Evolutionary conservation across 2,329 filamentous ascomycete genomes (phyloP).

Genomic region (Aspergillus candidus): DNA sequence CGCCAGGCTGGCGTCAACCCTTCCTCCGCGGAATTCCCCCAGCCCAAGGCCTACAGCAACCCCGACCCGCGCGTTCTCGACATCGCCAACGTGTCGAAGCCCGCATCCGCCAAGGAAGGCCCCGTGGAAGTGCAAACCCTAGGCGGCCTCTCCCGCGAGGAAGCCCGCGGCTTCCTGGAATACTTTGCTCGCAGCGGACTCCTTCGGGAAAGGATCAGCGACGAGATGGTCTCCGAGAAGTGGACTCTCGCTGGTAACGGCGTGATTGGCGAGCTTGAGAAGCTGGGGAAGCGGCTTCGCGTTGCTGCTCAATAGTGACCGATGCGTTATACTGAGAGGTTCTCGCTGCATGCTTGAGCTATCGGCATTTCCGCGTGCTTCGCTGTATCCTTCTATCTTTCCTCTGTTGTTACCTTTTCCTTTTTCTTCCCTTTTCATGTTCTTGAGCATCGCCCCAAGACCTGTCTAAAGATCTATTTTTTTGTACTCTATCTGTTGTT

Average conservation of each 20-base stretch:
- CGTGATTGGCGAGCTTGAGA: conserved; percentile 79
- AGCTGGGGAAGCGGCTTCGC: conserved; percentile 48
- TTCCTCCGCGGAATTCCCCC: conserved; percentile 38
- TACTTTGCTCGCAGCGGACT: conserved; percentile 88
- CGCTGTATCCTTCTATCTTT: not conserved
- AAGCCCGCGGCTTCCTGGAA: conserved; percentile 77
- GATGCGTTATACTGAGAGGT: not conserved
- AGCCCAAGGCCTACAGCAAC: conserved; percentile 48
- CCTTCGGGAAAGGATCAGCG: conserved; percentile 63
- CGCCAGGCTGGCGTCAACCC: conserved; percentile 34
- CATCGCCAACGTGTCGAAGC: conserved; percentile 28
- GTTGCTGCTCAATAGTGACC: conserved; percentile 18
- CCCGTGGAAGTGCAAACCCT: conserved; percentile 50
- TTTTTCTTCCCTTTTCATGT: too few species aligned
- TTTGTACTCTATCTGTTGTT: conserved; percentile 14
- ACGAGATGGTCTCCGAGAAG: conserved; percentile 67
- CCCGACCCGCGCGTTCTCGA: conserved; percentile 50
- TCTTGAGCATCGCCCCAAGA: not conserved
- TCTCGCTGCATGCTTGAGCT: too few species aligned
- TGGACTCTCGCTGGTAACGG: conserved; percentile 79
- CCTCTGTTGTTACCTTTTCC: too few species aligned
- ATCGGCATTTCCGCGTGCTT: too few species aligned
- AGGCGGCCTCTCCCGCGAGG: conserved; percentile 63
- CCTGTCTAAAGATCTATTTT: conserved; percentile 22
- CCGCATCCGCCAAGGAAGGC: conserved; percentile 20